phyloP scores from a whole-genome alignment of 306 rosid genomes.

The Acacia melanoxylon region DNA sequence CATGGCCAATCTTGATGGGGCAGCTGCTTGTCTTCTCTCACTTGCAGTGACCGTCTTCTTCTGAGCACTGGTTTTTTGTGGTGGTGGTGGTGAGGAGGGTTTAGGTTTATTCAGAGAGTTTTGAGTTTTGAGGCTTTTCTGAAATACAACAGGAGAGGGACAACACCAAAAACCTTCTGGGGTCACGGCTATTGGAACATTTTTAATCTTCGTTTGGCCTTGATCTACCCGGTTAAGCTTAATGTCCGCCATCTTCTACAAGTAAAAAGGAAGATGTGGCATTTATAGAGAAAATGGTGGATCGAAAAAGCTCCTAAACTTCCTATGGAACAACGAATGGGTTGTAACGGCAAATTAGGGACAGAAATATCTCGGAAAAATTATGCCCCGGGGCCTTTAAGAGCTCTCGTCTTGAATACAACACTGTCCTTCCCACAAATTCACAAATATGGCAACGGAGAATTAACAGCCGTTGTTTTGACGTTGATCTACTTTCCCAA shows the following conservation, averaged over 20 bases:
- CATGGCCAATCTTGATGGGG: slow-evolving; percentile 55
- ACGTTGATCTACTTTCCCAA: slow-evolving; percentile 37
- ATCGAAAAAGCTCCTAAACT: slow-evolving; percentile 27
- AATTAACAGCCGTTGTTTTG: slow-evolving; percentile 32
- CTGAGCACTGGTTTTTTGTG: slow-evolving; percentile 45
- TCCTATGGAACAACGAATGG: slow-evolving; percentile 8
- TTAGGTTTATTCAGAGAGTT: slow-evolving; percentile 71
- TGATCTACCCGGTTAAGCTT: slow-evolving; percentile 60
- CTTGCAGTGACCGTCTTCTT: slow-evolving; percentile 43
- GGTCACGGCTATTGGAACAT: slow-evolving; percentile 89
- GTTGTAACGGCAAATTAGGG: slow-evolving; percentile 10
- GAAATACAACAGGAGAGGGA: slow-evolving; percentile 92
- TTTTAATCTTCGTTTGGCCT: slow-evolving; percentile 78
- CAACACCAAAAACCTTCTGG: slow-evolving; percentile 98
- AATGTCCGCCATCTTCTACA: slow-evolving; percentile 67
- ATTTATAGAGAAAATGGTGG: slow-evolving; percentile 33
- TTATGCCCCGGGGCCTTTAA: neutral
- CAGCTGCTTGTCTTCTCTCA: slow-evolving; percentile 54
- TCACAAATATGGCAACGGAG: slow-evolving; percentile 27
- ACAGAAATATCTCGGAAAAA: slow-evolving; percentile 5
- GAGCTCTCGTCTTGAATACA: slow-evolving; percentile 26
- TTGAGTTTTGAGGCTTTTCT: slow-evolving; percentile 74
- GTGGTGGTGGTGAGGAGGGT: slow-evolving; percentile 65
- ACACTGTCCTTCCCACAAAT: slow-evolving; percentile 24
- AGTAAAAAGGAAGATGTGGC: slow-evolving; percentile 37